Evolutionary conservation across 164 flowering plant species (phyloP).

Genomic region (Liquidambar formosana): DNA sequence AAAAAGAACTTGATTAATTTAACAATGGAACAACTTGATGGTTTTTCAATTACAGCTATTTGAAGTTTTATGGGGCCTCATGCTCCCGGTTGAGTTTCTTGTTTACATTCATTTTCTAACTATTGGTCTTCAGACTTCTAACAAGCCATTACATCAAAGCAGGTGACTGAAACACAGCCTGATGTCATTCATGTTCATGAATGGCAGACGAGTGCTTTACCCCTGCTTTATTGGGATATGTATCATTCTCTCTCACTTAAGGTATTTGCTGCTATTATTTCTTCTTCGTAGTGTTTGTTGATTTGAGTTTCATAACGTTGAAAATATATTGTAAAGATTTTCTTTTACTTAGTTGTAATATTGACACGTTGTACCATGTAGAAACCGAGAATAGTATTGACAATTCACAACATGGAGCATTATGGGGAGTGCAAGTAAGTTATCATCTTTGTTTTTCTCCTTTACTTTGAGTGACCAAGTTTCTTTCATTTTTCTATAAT

Average conservation of each 20-base stretch:
- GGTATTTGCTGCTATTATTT: conserved; percentile 26
- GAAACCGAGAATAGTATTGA: conserved; percentile 67
- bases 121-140: background rate
- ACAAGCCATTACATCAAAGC: conserved; percentile 13
- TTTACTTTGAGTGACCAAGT: background rate
- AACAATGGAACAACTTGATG: background rate
- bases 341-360: background rate
- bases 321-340: too few relatives aligned
- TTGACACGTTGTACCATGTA: conserved; percentile 15
- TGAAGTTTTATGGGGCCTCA: background rate
- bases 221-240: conserved; percentile 80
- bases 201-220: conserved; percentile 66
- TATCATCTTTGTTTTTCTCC: background rate
- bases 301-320: background rate
- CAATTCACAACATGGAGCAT: conserved; percentile 79
- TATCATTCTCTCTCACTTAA: conserved; percentile 53
- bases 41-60: background rate
- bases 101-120: background rate
- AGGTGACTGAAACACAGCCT: conserved; percentile 62
- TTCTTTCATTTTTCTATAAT: background rate
- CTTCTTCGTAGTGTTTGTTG: background rate
- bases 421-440: conserved; percentile 69
- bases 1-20: conserved; percentile 1
- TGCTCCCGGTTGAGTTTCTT: conserved; percentile 1
- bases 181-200: conserved; percentile 75